Base-by-base conservation (phyloP, 805 yeast species). In the Yarrowia sp. region DNA sequence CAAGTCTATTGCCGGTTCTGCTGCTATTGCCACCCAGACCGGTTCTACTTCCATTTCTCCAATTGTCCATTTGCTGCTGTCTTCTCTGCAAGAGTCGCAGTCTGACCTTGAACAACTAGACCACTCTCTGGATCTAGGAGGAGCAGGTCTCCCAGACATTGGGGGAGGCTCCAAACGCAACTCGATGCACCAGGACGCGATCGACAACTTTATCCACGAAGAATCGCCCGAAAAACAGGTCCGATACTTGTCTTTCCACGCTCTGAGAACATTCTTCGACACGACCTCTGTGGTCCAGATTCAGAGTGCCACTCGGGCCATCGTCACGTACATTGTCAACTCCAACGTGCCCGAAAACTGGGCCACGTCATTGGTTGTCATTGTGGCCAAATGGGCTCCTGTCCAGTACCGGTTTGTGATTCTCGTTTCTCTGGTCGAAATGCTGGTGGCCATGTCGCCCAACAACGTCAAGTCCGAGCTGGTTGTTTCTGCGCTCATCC, bases 301-400 rank as follows among this genome's bases (percentile, higher is more conserved):
- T 41, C 79, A 82, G 41, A 74, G 80, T 22, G 80, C 89, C 17
- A 82, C 91, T 0, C 77, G 75, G 21, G 80, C 85, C 4, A 77
- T 90, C 21, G 76, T 85, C 10, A 73, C 77, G 16, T 83, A 80
- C 68, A 71, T 84, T 44, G 72, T 79, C 67, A 69, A 72, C n/a
- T 71, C 68, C 38, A 65, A 63, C 38, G 28, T 65, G 9, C 68
- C 71, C 9, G 58, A 66, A 43, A 65, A 68, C 7, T 88, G 92
- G 92, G 78, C 83, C 2, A 78, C 81, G 30, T 74, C 79, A 10
- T 77, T 92, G 52, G 76, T 90, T 38, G 87, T 86, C 67, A 78
- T 85, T 67, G 82, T 90, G 66, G 85, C 92, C 8, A 82, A 83
- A 41, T 90, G 92, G 83, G 83, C 90, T 10, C 98, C 91, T 0